These are phyloP conservation scores for Leccinum aurantiacum DNA, from an alignment of 768 basidiomycete species.

Conservation along the genomic window DNA sequence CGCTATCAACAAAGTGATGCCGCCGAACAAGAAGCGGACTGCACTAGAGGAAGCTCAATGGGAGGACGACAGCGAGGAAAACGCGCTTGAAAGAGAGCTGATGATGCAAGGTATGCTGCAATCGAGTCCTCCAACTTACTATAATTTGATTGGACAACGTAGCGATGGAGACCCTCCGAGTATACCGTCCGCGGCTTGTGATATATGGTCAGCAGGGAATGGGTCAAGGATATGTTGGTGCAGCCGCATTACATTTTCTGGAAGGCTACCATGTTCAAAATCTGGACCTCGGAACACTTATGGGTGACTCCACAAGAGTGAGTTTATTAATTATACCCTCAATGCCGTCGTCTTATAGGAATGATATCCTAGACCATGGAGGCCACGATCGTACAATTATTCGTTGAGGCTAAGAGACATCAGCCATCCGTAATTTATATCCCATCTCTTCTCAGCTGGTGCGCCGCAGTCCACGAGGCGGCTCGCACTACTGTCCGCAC, in stretches of 20 bases:
- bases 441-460: slow-evolving; percentile 86
- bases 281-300: slow-evolving; percentile 83
- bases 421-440: slow-evolving; percentile 96
- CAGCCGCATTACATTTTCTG: slow-evolving; percentile 88
- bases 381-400: slow-evolving; percentile 91
- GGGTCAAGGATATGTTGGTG: slow-evolving; percentile 89
- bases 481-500: slow-evolving; percentile 82
- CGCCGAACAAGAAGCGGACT: slow-evolving; percentile 74
- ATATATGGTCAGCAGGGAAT: slow-evolving; percentile 81
- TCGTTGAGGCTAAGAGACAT: slow-evolving; percentile 95
- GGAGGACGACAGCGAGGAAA: slow-evolving; percentile 79
- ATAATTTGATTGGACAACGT: slow-evolving; percentile 8
- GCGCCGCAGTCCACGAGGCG: slow-evolving; percentile 78
- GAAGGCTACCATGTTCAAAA: slow-evolving; percentile 97
- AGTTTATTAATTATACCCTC: slow-evolving; percentile 28
- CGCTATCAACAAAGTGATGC: slow-evolving; percentile 73
- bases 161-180: slow-evolving; percentile 91
- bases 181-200: slow-evolving; percentile 86
- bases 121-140: neutral
- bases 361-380: slow-evolving; percentile 65
- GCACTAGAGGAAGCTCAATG: slow-evolving; percentile 95
- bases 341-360: slow-evolving; percentile 1
- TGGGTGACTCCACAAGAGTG: slow-evolving; percentile 88
- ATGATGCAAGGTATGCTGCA: slow-evolving; percentile 71
- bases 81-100: slow-evolving; percentile 86